Evolutionary conservation across 1,284 basidiomycete genomes (phyloP).

Genomic region (Malassezia sympodialis): DNA sequence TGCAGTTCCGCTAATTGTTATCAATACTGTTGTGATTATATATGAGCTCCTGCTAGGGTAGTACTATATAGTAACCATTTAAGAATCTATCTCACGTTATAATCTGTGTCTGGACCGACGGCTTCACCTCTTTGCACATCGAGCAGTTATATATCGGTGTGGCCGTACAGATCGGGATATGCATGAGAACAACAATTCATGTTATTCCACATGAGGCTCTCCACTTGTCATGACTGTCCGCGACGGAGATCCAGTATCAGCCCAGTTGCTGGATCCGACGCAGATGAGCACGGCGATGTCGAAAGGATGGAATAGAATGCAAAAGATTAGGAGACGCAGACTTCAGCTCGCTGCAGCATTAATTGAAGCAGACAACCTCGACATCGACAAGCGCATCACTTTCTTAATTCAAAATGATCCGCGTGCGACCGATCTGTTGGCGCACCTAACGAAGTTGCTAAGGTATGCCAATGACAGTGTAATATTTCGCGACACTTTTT

Average conservation of each 20-base stretch:
- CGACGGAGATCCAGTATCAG: not conserved
- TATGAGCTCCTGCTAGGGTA: slow-evolving; percentile 17
- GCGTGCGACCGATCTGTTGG: not conserved
- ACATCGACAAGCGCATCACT: slow-evolving; percentile 26
- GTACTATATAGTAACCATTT: not conserved
- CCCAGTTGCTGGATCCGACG: not conserved
- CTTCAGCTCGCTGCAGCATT: slow-evolving; percentile 41
- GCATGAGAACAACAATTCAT: not conserved
- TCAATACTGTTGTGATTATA: slow-evolving; percentile 16
- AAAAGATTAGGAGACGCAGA: slow-evolving; percentile 3
- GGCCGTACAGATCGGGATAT: not conserved
- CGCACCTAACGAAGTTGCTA: not conserved
- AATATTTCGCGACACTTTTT: slow-evolving; percentile 2
- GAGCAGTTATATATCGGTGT: not conserved
- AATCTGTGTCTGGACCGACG: not conserved
- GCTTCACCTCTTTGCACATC: not conserved
- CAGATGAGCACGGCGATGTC: not conserved
- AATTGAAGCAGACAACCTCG: slow-evolving; percentile 45
- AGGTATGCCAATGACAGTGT: slow-evolving; percentile 7
- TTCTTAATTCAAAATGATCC: slow-evolving; percentile 9
- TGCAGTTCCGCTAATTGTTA: slow-evolving; percentile 16
- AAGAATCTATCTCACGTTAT: not conserved
- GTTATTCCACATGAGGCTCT: not conserved
- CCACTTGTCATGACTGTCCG: not conserved
- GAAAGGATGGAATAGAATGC: not conserved